These are phyloP conservation scores for Pseudocercospora cruenta DNA, from an alignment of 2,329 filamentous ascomycete genomes.

Conservation along the genomic window DNA sequence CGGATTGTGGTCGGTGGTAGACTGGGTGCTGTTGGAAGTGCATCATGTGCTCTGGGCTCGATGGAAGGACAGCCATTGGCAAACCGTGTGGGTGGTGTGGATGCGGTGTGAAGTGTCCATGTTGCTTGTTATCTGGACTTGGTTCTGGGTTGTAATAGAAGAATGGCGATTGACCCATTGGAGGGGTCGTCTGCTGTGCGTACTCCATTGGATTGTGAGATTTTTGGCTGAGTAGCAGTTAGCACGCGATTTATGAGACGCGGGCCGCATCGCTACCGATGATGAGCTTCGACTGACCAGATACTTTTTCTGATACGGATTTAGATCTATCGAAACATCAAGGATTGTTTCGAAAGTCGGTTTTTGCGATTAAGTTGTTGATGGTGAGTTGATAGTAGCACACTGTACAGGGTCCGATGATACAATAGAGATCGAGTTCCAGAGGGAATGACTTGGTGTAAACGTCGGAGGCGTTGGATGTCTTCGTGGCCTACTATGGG, in stretches of 20 bases:
- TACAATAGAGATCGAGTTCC: conserved; percentile 22
- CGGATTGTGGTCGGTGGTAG: conserved; percentile 40
- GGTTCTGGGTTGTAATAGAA: conserved; percentile 86
- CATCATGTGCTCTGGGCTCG: conserved; percentile 51
- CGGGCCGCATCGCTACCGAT: conserved; percentile 24
- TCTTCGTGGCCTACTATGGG: conserved; percentile 11
- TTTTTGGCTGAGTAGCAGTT: conserved; percentile 28
- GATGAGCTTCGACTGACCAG: conserved; percentile 24
- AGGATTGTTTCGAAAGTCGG: conserved; percentile 18
- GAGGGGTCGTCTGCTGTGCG: conserved; percentile 52
- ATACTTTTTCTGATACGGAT: conserved; percentile 15
- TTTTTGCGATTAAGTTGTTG: conserved; percentile 23
- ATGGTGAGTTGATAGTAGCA: conserved; percentile 20
- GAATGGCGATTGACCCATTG: conserved; percentile 72
- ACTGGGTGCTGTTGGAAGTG: conserved; percentile 61
- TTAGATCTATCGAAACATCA: conserved; percentile 27
- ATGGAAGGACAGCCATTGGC: conserved; percentile 49
- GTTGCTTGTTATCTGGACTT: conserved; percentile 71
- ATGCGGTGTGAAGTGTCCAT: conserved; percentile 69
- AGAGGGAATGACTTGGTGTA: conserved; percentile 16
- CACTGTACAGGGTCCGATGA: conserved; percentile 28
- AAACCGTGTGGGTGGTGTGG: conserved; percentile 53
- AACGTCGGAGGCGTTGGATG: background rate
- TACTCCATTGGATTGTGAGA: conserved; percentile 39
- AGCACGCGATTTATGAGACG: conserved; percentile 22